phyloP scores from a whole-genome alignment of 371 early-diverging fungal genomes.

The Nematocida sp. region DNA sequence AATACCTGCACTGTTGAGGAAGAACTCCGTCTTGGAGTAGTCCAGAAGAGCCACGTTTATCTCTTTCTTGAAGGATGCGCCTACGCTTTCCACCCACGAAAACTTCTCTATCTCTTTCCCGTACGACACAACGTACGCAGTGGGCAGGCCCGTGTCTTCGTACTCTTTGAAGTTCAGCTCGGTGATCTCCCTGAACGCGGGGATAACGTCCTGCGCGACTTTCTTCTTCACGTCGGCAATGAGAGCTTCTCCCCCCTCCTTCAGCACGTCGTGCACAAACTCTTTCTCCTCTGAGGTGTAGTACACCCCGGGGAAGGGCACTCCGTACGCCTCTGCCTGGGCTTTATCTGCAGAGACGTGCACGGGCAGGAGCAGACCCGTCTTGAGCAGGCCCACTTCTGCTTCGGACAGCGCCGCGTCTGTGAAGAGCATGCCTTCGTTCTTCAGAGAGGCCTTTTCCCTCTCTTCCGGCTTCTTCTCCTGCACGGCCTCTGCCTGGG shows the following conservation, averaged over 20 bases:
- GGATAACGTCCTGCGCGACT: too few species aligned
- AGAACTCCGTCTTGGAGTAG: constrained; percentile 26
- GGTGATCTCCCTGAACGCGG: constrained; percentile 23
- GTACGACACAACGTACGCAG: constrained; percentile 7
- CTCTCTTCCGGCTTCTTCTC: background rate
- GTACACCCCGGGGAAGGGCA: constrained; percentile 32
- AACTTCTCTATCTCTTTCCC: background rate
- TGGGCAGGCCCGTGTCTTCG: constrained; percentile 14
- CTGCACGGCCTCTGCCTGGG: background rate
- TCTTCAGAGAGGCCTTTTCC: background rate
- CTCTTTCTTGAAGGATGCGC: constrained; percentile 5
- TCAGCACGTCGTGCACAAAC: background rate
- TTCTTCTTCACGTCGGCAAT: too few species aligned
- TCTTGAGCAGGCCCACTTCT: background rate
- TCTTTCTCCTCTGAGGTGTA: constrained; percentile 11
- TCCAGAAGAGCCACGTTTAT: constrained; percentile 35
- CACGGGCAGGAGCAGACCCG: background rate
- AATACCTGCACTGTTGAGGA: constrained; percentile 39
- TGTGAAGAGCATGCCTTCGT: constrained; percentile 21
- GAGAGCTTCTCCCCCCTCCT: too few species aligned
- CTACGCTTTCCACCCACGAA: background rate
- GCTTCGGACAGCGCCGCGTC: background rate
- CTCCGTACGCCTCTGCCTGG: background rate
- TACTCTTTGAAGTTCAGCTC: constrained; percentile 22
- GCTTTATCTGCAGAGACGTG: constrained; percentile 8